Evolutionary conservation across 768 basidiomycete species (phyloP).

Genomic region (Lactifluus echinatus): DNA sequence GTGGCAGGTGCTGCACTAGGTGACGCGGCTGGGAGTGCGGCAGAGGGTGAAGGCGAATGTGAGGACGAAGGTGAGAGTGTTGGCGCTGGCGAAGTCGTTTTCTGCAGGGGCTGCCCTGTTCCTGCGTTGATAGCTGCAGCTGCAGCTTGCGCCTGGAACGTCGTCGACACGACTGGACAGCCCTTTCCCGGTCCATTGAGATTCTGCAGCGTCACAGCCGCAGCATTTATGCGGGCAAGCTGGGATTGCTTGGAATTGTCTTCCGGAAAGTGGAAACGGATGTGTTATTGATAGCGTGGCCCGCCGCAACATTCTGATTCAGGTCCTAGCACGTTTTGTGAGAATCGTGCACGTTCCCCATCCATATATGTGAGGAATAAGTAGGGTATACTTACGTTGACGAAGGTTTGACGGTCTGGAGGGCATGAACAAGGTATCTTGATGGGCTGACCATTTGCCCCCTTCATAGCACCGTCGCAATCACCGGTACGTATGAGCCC

Average conservation of each 20-base stretch:
- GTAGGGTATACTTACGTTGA: slow-evolving; percentile 31
- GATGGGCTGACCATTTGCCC: slow-evolving; percentile 45
- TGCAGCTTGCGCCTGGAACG: slow-evolving; percentile 35
- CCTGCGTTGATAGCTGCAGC: slow-evolving; percentile 20
- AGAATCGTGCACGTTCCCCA: too few species aligned
- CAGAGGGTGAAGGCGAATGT: too few species aligned
- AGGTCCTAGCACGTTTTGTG: slow-evolving; percentile 21
- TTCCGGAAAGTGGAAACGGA: slow-evolving; percentile 31
- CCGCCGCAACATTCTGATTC: slow-evolving; percentile 14
- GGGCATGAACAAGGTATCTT: slow-evolving; percentile 61
- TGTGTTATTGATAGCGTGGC: slow-evolving; percentile 10
- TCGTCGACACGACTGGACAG: slow-evolving; percentile 58
- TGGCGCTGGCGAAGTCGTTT: neutral
- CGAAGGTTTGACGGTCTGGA: slow-evolving; percentile 44
- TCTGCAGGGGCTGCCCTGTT: neutral
- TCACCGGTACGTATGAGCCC: slow-evolving; percentile 48
- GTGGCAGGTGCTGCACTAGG: neutral
- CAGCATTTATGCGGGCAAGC: slow-evolving; percentile 41
- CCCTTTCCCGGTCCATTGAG: slow-evolving; percentile 56
- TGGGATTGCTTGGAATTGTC: slow-evolving; percentile 34
- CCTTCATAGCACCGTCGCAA: slow-evolving; percentile 55
- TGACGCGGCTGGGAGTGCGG: neutral
- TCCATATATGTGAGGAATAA: too few species aligned
- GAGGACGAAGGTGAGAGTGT: too few species aligned
- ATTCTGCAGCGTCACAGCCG: slow-evolving; percentile 63